Evolutionary conservation across 805 yeast genomes (phyloP).

Genomic region (Peterozyma xylosa): DNA sequence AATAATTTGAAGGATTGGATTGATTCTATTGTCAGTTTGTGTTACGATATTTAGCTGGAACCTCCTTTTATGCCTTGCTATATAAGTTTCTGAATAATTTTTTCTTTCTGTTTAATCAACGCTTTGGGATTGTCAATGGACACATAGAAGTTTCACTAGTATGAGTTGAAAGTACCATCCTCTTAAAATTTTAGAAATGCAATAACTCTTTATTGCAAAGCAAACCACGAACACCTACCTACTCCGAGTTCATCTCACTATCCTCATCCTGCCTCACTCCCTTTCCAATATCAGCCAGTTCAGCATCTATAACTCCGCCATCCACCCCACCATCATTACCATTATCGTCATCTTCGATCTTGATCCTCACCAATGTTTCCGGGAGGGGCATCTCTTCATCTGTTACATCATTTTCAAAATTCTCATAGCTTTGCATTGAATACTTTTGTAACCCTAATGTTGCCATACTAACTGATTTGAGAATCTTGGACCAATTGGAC

Average conservation of each 20-base stretch:
- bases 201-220: too few relatives aligned
- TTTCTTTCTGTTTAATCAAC: too few relatives aligned
- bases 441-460: slow-evolving; percentile 40
- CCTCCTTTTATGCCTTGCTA: background rate
- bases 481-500: slow-evolving; percentile 58
- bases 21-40: slow-evolving; percentile 10
- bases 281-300: background rate
- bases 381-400: slow-evolving; percentile 42
- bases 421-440: slow-evolving; percentile 32
- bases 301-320: background rate
- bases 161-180: too few relatives aligned
- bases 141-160: too few relatives aligned
- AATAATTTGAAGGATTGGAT: slow-evolving; percentile 20
- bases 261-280: background rate
- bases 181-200: too few relatives aligned
- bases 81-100: too few relatives aligned
- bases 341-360: slow-evolving; percentile 32
- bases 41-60: background rate
- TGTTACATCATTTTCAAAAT: slow-evolving; percentile 21
- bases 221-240: too few relatives aligned
- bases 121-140: too few relatives aligned
- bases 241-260: too few relatives aligned
- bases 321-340: background rate
- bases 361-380: slow-evolving; percentile 57
- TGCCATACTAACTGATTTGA: slow-evolving; percentile 55